phyloP scores from a whole-genome alignment of 2,329 filamentous ascomycete genomes.

The Alternaria angustiovoidea region DNA sequence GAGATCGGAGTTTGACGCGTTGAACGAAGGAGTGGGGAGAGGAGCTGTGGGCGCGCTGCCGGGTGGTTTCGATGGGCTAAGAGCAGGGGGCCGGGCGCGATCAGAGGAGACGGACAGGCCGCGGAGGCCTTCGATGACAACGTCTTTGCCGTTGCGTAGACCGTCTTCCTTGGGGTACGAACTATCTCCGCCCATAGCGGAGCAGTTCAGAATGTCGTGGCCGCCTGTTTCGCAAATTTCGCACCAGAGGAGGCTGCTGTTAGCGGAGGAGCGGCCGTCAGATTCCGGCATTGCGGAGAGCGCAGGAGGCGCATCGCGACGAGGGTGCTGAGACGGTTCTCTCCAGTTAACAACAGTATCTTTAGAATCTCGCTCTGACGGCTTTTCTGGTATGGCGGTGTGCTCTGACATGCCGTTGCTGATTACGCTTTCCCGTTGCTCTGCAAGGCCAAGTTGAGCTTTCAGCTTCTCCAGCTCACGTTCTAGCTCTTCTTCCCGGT shows the following conservation, averaged over 20 bases:
- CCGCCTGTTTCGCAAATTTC: conserved; percentile 93
- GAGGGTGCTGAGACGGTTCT: conserved; percentile 32
- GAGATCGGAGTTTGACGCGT: conserved; percentile 37
- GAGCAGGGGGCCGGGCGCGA: conserved; percentile 35
- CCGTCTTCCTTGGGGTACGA: conserved; percentile 31
- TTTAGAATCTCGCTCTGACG: conserved; percentile 71
- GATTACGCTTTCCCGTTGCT: conserved; percentile 63
- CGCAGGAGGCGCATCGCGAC: conserved; percentile 52
- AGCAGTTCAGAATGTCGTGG: conserved; percentile 94
- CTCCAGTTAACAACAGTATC: conserved; percentile 69
- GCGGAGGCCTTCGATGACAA: conserved; percentile 43
- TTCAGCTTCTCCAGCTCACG: conserved; percentile 74
- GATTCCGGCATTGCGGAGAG: conserved; percentile 74
- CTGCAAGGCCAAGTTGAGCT: conserved; percentile 44
- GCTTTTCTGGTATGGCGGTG: conserved; percentile 58
- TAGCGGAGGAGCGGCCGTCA: conserved; percentile 66
- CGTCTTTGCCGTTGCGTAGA: conserved; percentile 38
- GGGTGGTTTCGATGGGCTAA: conserved; percentile 44
- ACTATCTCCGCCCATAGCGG: conserved; percentile 76
- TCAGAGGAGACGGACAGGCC: conserved; percentile 47
- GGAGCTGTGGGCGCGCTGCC: conserved; percentile 47
- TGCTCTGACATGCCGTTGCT: conserved; percentile 60
- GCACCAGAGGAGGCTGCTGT: conserved; percentile 81
- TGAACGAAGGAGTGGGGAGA: conserved; percentile 45
- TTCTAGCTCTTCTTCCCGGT: conserved; percentile 84